Conservation (phyloP, 352 stramenopile species). For the Phytophthora europaea region DNA sequence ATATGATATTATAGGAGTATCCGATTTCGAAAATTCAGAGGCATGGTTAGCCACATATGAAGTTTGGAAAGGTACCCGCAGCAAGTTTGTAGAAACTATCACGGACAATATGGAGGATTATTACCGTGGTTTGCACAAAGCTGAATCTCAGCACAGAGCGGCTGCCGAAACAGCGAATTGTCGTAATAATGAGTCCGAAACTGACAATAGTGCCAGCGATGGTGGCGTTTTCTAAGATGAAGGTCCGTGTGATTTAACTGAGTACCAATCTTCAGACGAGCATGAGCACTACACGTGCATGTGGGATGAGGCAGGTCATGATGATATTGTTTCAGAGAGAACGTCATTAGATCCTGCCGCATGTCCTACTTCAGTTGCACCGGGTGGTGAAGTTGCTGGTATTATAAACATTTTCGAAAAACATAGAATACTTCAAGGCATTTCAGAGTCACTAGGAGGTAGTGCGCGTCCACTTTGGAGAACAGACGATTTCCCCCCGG, state of each 20-base stretch:
- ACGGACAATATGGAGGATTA: constrained; percentile 15
- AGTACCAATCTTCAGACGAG: background rate
- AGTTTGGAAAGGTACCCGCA: background rate
- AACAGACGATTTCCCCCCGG: background rate
- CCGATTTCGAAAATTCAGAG: background rate
- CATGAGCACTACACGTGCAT: background rate
- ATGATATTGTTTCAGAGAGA: background rate
- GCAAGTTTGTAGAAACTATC: background rate
- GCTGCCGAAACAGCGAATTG: background rate
- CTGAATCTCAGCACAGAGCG: background rate
- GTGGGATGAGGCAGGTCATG: background rate
- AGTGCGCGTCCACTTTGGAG: background rate
- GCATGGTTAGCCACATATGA: background rate
- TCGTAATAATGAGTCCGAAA: background rate
- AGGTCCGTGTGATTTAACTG: background rate
- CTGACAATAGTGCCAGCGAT: background rate
- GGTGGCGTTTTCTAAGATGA: background rate
- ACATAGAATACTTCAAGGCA: background rate
- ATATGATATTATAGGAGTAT: background rate
- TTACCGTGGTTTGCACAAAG: background rate
- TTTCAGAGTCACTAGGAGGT: background rate
- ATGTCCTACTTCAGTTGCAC: background rate
- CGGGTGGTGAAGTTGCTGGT: background rate
- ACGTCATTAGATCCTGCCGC: background rate
- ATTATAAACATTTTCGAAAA: background rate